These are phyloP conservation scores for Grosmannia serpens DNA, from an alignment of 2,329 filamentous ascomycete genomes.

Conservation along the genomic window DNA sequence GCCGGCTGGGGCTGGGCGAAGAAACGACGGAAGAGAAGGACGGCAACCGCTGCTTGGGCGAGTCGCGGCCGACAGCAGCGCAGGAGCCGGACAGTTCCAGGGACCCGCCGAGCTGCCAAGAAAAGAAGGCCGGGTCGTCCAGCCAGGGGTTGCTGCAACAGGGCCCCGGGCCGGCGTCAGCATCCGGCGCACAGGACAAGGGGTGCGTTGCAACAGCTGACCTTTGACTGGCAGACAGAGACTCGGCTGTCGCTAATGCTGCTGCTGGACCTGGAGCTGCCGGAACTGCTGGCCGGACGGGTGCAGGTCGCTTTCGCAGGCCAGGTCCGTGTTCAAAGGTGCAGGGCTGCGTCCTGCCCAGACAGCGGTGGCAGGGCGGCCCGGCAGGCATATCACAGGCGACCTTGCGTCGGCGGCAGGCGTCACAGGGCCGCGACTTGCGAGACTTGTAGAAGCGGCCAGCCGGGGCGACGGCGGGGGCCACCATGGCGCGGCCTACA, in stretches of 20 bases:
- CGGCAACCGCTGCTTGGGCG: not conserved
- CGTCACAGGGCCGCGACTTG: slow-evolving; percentile 11
- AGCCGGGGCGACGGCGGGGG: not conserved
- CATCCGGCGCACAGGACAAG: not conserved
- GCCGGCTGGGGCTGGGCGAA: not conserved
- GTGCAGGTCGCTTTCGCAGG: slow-evolving; percentile 1
- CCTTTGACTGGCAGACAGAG: not conserved
- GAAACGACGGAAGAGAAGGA: not conserved
- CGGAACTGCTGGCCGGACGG: not conserved
- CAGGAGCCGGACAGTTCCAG: not conserved
- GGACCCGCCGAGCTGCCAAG: not conserved
- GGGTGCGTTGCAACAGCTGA: not conserved
- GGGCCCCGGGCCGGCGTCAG: not conserved
- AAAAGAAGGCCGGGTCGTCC: not conserved
- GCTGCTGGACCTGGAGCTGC: not conserved
- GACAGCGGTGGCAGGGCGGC: slow-evolving; percentile 10
- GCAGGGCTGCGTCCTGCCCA: slow-evolving; percentile 3
- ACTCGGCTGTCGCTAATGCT: not conserved
- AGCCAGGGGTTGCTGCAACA: not conserved
- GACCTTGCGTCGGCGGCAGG: slow-evolving; percentile 9
- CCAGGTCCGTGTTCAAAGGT: slow-evolving; percentile 10
- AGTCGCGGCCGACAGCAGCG: not conserved
- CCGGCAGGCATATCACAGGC: slow-evolving; percentile 10
- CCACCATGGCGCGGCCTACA: not conserved
- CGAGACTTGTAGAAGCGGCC: slow-evolving; percentile 12